Conservation (phyloP, 2,329 filamentous ascomycete genomes). For the Fonsecaea monophora region DNA sequence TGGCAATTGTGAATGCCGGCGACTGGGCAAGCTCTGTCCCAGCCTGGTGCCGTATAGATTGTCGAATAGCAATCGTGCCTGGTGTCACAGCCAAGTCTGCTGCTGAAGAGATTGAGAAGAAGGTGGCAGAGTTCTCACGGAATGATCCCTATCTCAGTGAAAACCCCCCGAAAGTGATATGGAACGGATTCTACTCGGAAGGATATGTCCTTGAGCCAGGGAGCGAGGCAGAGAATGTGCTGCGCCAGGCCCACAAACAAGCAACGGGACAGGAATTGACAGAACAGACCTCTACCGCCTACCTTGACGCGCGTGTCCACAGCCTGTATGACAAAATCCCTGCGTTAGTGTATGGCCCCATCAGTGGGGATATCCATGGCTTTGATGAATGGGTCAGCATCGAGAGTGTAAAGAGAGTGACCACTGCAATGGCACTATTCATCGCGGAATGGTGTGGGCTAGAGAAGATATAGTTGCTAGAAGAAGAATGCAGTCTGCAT, state of each 20-base stretch:
- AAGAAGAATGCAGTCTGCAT: not conserved
- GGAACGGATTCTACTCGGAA: conserved; percentile 39
- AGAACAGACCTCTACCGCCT: conserved; percentile 28
- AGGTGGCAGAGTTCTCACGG: conserved; percentile 42
- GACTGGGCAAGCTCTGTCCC: conserved; percentile 36
- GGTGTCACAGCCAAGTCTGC: conserved; percentile 34
- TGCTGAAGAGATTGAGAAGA: conserved; percentile 41
- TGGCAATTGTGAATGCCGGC: conserved; percentile 36
- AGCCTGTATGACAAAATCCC: conserved; percentile 34
- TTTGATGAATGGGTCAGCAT: conserved; percentile 61
- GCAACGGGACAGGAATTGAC: conserved; percentile 35
- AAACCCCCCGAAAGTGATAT: conserved; percentile 40
- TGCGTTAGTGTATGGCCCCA: conserved; percentile 32
- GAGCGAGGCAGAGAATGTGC: conserved; percentile 37
- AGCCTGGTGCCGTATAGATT: conserved; percentile 36
- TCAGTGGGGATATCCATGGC: conserved; percentile 55
- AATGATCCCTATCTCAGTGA: conserved; percentile 41
- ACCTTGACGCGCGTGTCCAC: conserved; percentile 34
- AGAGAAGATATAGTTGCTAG: conserved; percentile 25
- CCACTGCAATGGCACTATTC: conserved; percentile 34
- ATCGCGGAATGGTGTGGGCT: conserved; percentile 36
- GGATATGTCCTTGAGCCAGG: conserved; percentile 42
- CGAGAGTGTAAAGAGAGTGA: conserved; percentile 44
- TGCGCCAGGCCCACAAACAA: conserved; percentile 37
- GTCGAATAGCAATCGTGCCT: conserved; percentile 34